A percentile compares a stretch with the other conserved stretches of the same genome.
Conservation (phyloP, 495 filamentous ascomycete genomes). For the Articulospora tetracladia region DNA sequence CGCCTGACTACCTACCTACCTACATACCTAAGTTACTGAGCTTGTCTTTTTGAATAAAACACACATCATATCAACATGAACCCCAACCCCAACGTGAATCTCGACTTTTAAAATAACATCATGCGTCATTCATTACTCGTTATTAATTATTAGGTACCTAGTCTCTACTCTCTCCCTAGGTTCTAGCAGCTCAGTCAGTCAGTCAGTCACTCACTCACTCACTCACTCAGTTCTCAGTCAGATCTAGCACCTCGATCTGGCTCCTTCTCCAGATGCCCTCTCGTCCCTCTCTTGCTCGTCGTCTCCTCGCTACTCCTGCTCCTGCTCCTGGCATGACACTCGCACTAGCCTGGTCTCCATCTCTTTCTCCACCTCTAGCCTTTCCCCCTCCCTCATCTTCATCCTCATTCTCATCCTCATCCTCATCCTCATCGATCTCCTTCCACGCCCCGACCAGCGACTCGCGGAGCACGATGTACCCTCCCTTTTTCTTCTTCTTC, state of each 20-base stretch:
- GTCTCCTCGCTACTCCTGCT: background rate
- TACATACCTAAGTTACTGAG: too few relatives aligned
- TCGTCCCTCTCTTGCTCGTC: background rate
- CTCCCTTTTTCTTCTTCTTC: slow-evolving; percentile 9
- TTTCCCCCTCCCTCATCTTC: background rate
- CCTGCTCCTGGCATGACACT: background rate
- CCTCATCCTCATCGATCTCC: slow-evolving; percentile 13
- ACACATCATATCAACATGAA: too few relatives aligned
- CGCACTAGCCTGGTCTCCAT: background rate
- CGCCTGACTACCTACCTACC: too few relatives aligned
- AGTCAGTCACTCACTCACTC: background rate
- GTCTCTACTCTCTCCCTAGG: background rate
- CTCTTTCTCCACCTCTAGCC: slow-evolving; percentile 4
- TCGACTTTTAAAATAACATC: too few relatives aligned
- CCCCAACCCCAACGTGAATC: too few relatives aligned
- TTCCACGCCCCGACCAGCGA: slow-evolving; percentile 20
- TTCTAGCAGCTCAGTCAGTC: too few relatives aligned
- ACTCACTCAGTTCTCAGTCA: slow-evolving; percentile 20
- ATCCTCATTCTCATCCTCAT: background rate
- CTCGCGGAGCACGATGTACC: slow-evolving; percentile 17
- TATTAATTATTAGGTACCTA: too few relatives aligned
- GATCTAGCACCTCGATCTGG: slow-evolving; percentile 23
- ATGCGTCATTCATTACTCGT: too few relatives aligned
- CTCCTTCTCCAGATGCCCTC: slow-evolving; percentile 11
- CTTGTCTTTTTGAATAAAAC: too few relatives aligned